Evolutionary conservation across 2,329 filamentous ascomycete species (phyloP), one percentile per base, ranked within the genome.

Genomic region (Ophiostoma piceae): DNA sequence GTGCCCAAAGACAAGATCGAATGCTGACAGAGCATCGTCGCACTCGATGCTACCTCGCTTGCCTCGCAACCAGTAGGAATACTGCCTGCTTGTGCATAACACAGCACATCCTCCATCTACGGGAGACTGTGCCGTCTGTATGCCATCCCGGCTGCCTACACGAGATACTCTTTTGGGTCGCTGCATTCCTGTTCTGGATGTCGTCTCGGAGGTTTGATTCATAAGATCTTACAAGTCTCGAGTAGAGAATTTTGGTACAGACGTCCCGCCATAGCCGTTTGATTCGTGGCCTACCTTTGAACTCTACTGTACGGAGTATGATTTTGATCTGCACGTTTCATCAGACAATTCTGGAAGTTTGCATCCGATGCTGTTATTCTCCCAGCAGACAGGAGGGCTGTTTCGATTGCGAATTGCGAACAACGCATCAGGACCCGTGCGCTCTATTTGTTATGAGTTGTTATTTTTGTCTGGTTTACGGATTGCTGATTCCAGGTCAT

Each of bases 51-150:
- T 35, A 62, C 57, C 57, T 62, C 26, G 57, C 26, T 16, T 62
- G 57, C 3, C 57, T 14, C 47, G 39, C 62, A 54, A 57, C 67
- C 57, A 62, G 57, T 62, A 62, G 57, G 57, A 60, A 60, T 29
- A 29, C 26, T 62, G 57, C 57, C 57, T 14, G 57, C 12, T 62
- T 29, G 26, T 32, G 57, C 26, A 35, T 62, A 62, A 29, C 16
- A 47, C 19, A 35, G 35, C 35, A 6, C 19, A 19, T 19, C 26
- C 57, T 26, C 14, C 51, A 57, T 22, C 57, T 57, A 22, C 51
- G n/a, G 51, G n/a, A 26, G 8, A 16, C 26, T 19, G 51, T 57
- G 51, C 51, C 19, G 22, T 57, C 51, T 57, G n/a, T 22, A 11
- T 57, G n/a, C n/a, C 19, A 12, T 47, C 16, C 19, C 19, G 43